Percentiles rank a stretch among this genome's conserved stretches.
These are phyloP conservation scores for Elongisporangium prolatum DNA, from an alignment of 352 stramenopile species.

Conservation along the genomic window DNA sequence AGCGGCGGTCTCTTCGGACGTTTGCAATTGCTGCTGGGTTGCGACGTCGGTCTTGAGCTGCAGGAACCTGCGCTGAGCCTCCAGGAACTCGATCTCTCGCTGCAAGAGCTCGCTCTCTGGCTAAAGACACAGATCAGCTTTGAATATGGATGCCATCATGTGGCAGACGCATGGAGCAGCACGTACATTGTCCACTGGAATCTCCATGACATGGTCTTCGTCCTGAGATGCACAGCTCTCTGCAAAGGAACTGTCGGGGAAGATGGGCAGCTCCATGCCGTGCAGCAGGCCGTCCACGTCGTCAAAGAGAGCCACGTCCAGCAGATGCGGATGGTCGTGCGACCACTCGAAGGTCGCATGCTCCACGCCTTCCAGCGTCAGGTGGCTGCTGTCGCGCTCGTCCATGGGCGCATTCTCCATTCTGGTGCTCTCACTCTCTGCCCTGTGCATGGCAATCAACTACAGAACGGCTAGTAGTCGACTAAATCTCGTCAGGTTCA, in stretches of 20 bases:
- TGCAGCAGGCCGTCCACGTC: not conserved
- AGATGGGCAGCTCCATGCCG: not conserved
- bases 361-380: not conserved
- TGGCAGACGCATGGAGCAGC: not conserved
- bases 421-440: not conserved
- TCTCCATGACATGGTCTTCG: not conserved
- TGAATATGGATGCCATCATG: not conserved
- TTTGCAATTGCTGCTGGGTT: not conserved
- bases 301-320: not conserved
- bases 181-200: not conserved
- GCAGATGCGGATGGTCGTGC: not conserved
- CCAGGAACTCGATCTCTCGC: constrained; percentile 47
- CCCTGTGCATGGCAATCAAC: not conserved
- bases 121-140: not conserved
- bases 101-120: constrained; percentile 31
- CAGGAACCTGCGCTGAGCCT: constrained; percentile 52
- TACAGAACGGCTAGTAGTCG: no score
- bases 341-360: not conserved
- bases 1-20: not conserved
- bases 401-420: not conserved
- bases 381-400: not conserved
- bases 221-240: not conserved
- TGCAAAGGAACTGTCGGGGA: not conserved
- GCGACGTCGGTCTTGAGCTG: constrained; percentile 32
- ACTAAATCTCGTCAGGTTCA: not conserved